Conservation (phyloP, 2,329 filamentous ascomycete genomes). For the Torrubiella hemipterigena region DNA sequence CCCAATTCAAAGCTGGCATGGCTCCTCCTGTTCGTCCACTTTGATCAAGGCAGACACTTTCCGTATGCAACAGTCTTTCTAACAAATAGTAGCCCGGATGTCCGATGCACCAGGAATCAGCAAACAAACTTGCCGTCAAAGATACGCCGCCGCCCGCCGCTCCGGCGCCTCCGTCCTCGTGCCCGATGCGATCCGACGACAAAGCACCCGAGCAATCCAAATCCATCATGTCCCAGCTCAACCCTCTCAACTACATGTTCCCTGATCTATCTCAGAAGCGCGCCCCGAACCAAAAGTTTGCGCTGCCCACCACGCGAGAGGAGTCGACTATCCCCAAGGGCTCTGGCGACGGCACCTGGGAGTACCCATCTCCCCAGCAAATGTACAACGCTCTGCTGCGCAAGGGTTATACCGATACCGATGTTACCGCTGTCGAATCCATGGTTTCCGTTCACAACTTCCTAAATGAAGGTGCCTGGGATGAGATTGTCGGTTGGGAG, state of each 20-base stretch:
- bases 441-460: constrained; percentile 99
- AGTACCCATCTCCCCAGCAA: constrained; percentile 95
- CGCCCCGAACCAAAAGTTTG: constrained; percentile 58
- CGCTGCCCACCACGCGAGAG: constrained; percentile 71
- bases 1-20: constrained; percentile 13
- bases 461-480: constrained; percentile 93
- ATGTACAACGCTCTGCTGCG: constrained; percentile 98
- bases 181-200: constrained; percentile 32
- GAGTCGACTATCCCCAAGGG: constrained; percentile 84
- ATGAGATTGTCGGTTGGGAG: constrained; percentile 91
- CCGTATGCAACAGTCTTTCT: constrained; percentile 2
- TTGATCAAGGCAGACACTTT: not conserved
- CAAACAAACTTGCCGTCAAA: constrained; percentile 30
- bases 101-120: constrained; percentile 44
- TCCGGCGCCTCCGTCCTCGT: constrained; percentile 21
- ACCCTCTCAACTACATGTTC: constrained; percentile 92
- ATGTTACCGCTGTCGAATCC: constrained; percentile 81
- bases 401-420: constrained; percentile 92
- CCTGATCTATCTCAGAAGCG: constrained; percentile 69
- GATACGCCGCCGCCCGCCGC: constrained; percentile 11
- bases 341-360: constrained; percentile 72
- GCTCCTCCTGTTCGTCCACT: constrained; percentile 20
- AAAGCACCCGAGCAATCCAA: constrained; percentile 18
- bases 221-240: constrained; percentile 43
- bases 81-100: constrained; percentile 31